Evolutionary conservation across 2,329 filamentous ascomycete species (phyloP).

Genomic region (Neophaeococcomyces mojaviensis): DNA sequence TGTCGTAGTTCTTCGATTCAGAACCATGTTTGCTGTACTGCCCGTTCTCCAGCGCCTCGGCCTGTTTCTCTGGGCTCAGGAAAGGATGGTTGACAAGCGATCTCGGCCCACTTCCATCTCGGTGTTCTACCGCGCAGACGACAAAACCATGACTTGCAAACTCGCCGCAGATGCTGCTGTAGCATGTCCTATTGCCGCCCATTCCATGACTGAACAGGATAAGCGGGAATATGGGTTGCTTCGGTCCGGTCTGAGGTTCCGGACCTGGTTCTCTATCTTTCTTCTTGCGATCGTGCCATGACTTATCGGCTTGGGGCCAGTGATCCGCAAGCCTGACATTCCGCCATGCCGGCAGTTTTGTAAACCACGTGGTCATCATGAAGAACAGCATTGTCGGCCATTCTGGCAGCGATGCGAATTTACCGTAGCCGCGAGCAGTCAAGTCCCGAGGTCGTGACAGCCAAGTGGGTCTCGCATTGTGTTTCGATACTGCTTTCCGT

Average conservation of each 20-base stretch:
- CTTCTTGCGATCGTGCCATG: conserved; percentile 29
- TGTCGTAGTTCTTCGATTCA: conserved; percentile 34
- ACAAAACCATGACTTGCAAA: conserved; percentile 61
- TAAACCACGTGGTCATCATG: conserved; percentile 53
- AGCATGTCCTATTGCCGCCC: conserved; percentile 56
- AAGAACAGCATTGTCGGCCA: conserved; percentile 47
- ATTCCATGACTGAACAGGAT: conserved; percentile 61
- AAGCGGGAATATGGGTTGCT: conserved; percentile 49
- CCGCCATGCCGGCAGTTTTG: conserved; percentile 56
- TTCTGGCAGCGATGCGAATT: conserved; percentile 49
- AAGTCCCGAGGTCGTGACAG: conserved; percentile 50
- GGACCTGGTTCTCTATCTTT: conserved; percentile 36
- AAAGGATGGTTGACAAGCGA: conserved; percentile 53
- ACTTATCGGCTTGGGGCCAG: conserved; percentile 42
- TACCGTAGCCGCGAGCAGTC: conserved; percentile 55
- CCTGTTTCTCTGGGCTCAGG: conserved; percentile 25
- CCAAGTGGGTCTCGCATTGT: conserved; percentile 53
- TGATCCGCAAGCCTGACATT: conserved; percentile 53
- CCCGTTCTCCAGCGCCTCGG: conserved; percentile 24
- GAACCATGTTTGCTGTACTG: not conserved
- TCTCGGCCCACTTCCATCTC: conserved; percentile 56
- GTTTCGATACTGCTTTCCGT: conserved; percentile 23
- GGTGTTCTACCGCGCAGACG: conserved; percentile 57
- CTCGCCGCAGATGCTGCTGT: conserved; percentile 57
- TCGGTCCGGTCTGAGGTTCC: conserved; percentile 31